Evolutionary conservation across 495 filamentous ascomycete genomes (phyloP).

Genomic region (Penicillium turbatum): DNA sequence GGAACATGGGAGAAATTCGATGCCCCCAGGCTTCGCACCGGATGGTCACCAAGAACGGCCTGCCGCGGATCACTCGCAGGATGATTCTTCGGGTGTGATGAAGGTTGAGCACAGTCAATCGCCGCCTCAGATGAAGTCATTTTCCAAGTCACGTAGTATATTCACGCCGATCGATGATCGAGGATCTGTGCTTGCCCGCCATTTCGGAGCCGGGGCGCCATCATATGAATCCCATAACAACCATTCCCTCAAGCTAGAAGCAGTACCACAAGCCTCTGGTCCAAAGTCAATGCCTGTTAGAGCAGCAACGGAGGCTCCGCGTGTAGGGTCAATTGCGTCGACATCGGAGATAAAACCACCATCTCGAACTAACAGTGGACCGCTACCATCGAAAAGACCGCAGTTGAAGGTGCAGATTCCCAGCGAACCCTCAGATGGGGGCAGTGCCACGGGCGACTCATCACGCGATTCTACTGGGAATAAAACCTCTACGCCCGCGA

Average conservation of each 20-base stretch:
- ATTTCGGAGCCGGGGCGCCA: conserved; percentile 61
- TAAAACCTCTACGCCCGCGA: conserved; percentile 47
- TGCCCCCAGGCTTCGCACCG: conserved; percentile 47
- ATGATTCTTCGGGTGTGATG: conserved; percentile 35
- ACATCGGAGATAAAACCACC: conserved; percentile 64
- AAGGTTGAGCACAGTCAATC: conserved; percentile 47
- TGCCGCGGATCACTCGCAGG: conserved; percentile 33
- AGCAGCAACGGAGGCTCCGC: conserved; percentile 41
- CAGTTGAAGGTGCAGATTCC: conserved; percentile 92
- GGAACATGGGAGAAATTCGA: conserved; percentile 56
- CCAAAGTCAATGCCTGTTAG: conserved; percentile 35
- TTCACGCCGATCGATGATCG: conserved; percentile 96
- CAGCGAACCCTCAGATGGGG: conserved; percentile 79
- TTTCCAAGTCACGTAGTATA: conserved; percentile 86
- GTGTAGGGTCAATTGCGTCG: conserved; percentile 47
- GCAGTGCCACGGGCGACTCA: conserved; percentile 68
- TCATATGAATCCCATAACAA: conserved; percentile 41
- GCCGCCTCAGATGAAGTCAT: conserved; percentile 58
- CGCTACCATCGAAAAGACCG: conserved; percentile 63
- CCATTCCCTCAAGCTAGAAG: conserved; percentile 37
- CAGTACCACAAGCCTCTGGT: conserved; percentile 47
- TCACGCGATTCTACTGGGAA: conserved; percentile 66
- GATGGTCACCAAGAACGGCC: conserved; percentile 44
- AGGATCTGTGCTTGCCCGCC: conserved; percentile 79
- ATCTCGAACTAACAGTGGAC: conserved; percentile 65